A percentile compares a stretch with the other conserved stretches of the same genome.
phyloP scores from a whole-genome alignment of 2,329 filamentous ascomycete species.

The Pseudocercospora crystallina region DNA sequence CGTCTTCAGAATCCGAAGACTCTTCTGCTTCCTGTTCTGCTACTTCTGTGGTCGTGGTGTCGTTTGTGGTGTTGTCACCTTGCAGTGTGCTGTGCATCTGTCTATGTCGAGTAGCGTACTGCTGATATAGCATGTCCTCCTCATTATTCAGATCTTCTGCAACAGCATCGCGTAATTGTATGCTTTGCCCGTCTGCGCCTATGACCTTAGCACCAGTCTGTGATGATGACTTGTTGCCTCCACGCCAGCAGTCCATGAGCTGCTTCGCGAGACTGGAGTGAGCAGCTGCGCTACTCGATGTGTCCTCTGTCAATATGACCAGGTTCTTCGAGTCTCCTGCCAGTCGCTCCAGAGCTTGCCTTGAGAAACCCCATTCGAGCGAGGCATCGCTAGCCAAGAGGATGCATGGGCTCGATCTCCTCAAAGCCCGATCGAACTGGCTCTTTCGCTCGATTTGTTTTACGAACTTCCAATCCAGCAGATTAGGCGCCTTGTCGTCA shows the following conservation, averaged over 20 bases:
- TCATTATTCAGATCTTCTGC: conserved; percentile 71
- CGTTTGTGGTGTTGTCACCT: conserved; percentile 65
- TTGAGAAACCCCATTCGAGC: conserved; percentile 93
- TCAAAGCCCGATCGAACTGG: conserved; percentile 70
- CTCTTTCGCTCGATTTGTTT: conserved; percentile 78
- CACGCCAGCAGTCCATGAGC: conserved; percentile 64
- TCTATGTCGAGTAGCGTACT: conserved; percentile 84
- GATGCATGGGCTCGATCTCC: conserved; percentile 61
- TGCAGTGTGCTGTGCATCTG: conserved; percentile 82
- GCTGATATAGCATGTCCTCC: conserved; percentile 81
- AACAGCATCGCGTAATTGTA: conserved; percentile 34
- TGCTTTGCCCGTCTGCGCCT: conserved; percentile 59
- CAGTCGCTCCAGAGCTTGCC: conserved; percentile 71
- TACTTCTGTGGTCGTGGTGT: conserved; percentile 63
- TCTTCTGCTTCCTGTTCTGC: conserved; percentile 79
- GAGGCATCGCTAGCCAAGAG: conserved; percentile 89
- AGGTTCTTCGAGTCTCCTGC: conserved; percentile 78
- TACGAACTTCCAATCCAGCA: conserved; percentile 87
- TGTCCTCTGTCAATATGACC: conserved; percentile 80
- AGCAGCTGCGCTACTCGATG: conserved; percentile 43
- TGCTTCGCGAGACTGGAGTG: conserved; percentile 65
- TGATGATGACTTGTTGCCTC: conserved; percentile 25
- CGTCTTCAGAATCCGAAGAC: conserved; percentile 81
- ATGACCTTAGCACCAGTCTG: conserved; percentile 47
- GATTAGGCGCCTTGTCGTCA: conserved; percentile 59